Conservation (phyloP, 2,329 filamentous ascomycete species). For the Ceratocystiopsis minuta region DNA sequence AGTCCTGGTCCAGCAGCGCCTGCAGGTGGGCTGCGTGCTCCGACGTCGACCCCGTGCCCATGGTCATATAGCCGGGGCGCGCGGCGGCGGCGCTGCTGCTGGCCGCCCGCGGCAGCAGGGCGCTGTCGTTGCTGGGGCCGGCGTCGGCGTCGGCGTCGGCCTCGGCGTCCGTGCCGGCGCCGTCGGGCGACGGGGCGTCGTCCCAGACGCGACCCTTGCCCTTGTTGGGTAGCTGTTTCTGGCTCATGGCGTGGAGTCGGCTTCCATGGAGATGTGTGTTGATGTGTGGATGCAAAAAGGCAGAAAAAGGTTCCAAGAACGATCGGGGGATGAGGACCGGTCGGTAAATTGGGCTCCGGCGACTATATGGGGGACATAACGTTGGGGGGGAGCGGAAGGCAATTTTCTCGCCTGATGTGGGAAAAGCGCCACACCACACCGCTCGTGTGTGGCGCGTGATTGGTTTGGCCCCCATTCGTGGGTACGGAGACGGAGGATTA, state of each 20-base stretch:
- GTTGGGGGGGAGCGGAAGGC: too few species aligned
- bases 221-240: conserved; percentile 38
- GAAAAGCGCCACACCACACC: too few species aligned
- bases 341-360: too few species aligned
- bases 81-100: conserved; percentile 7
- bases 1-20: conserved; percentile 69
- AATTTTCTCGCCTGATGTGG: too few species aligned
- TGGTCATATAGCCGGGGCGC: conserved; percentile 53
- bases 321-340: too few species aligned
- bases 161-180: not conserved
- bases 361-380: too few species aligned
- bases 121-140: conserved; percentile 7
- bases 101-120: conserved; percentile 5
- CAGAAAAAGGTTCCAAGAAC: too few species aligned
- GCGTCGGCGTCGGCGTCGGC: not conserved
- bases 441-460: too few species aligned
- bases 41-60: conserved; percentile 65
- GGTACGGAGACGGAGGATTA: too few species aligned
- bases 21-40: conserved; percentile 68
- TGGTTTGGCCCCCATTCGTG: too few species aligned
- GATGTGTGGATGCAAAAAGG: too few species aligned
- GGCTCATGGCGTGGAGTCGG: conserved; percentile 29
- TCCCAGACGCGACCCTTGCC: conserved; percentile 21
- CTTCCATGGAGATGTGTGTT: too few species aligned
- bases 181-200: conserved; percentile 13